Evolutionary conservation across 2,329 filamentous ascomycete species (phyloP), one percentile per base, ranked within the genome.

Genomic region (Thielaviopsis musarum): DNA sequence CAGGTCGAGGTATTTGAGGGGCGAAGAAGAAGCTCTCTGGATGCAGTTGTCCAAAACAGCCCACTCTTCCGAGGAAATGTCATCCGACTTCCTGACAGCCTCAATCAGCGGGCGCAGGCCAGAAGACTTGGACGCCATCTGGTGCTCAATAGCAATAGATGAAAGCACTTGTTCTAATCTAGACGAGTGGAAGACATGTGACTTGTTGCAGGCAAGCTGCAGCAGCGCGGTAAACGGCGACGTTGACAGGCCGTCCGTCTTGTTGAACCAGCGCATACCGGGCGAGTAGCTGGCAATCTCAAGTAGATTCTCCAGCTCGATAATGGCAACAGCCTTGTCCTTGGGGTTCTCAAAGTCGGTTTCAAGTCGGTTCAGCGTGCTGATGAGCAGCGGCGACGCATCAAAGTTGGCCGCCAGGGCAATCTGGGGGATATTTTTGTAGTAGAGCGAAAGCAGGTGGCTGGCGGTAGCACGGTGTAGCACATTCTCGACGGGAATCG

Each of bases 181-280:
- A 15, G 57, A 52, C 17, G 60, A 62, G 22, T 62, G 57, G 54
- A 62, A 59, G 38, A 54, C 51, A 52, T 59, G 57, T 15, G 54
- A 58, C 26, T 48, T 59, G 54, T 62, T 58, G 28, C 69, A 72
- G 2, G 71, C 64, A 3, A 73, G 65, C 61, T 77, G 81, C 5
- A 91, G 69, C 22, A 91, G 75, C 0, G 83, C 82, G n/a, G 81
- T 80, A 63, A 90, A 88, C 0, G 87, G 85, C 3, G 86, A 88
- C 2, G 80, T 73, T 1, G 70, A 68, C n/a, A 86, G 73, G 0
- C 77, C 77, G 64, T 85, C 80, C 61, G 74, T 79, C 66, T 87
- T 91, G 63, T 86, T 79, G 74, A 93, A 96, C 91, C 91, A 97
- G 63, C 86, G 83, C 83, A 95, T 93, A 5, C 84, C 84, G 0